Evolutionary conservation across 2,329 filamentous ascomycete genomes (phyloP), one percentile per base, ranked within the genome.

Genomic region (Trichophyton schoenleinii): DNA sequence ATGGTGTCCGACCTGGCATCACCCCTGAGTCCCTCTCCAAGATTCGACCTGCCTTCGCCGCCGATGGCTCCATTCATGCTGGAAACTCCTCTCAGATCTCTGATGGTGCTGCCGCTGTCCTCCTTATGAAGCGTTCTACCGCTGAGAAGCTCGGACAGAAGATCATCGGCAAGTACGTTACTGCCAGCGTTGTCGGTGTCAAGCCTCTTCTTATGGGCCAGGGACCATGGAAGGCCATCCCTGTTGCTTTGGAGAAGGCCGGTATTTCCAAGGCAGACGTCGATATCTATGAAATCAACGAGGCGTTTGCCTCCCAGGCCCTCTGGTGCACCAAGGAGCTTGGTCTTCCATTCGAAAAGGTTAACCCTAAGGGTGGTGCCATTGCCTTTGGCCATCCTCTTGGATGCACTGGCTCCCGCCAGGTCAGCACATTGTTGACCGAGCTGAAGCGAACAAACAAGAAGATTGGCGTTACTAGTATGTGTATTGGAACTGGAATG

Each of bases 251-350:
- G 61, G 83, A 89, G 72, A 91, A 94, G 74, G 89, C 91, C 0
- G 91, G 91, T 63, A 85, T 99, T 68, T 81, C 80, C 72, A 89
- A 87, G 75, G 87, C 95, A 62, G 92, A 97, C 67, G 90, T 99
- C 34, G 94, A 97, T 73, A 92, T 97, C 71, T 97, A 84, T 71
- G 94, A 99, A 83, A 96, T 99, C 82, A 99, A 99, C 80, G 94
- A 99, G 83, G 94, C 94, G 0, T 99, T 99, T 74, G 94, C 94
- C 36, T 89, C 85, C 65, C 92, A 97, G 81, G 96, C 90, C 75
- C 76, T 97, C 67, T 97, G 88, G 88, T 96, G 91, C 75, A 84
- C 89, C 65, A 89, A 94, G 70, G 86, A 96, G 80, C 83, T 99
- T 22, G 87, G 87, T 52, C 77, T 99, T 31, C 88, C 90, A 60